A percentile compares a stretch with the other conserved stretches of the same genome.
These are phyloP conservation scores for Clonostachys rhizophaga DNA, from an alignment of 2,329 filamentous ascomycete species.

Conservation along the genomic window DNA sequence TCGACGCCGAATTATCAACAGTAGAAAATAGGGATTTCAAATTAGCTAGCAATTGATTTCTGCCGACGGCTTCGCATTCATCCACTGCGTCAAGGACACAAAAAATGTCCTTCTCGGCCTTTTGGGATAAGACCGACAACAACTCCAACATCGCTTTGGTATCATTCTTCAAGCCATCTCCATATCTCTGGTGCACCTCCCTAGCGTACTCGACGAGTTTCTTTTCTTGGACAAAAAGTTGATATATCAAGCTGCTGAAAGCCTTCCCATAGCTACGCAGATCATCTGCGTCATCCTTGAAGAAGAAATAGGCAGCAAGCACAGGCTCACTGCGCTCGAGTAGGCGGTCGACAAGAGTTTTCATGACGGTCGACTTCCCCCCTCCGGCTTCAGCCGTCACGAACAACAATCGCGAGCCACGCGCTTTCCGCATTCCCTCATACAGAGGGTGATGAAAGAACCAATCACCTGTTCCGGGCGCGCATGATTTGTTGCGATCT, in stretches of 20 bases:
- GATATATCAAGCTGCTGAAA: not conserved
- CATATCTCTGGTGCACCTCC: not conserved
- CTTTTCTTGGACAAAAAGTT: not conserved
- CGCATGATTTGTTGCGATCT: not conserved
- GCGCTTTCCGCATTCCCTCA: not conserved
- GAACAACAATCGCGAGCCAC: not conserved
- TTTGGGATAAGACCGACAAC: not conserved
- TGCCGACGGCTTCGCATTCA: not conserved
- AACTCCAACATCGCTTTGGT: not conserved
- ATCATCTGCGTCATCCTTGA: not conserved
- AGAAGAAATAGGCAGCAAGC: not conserved
- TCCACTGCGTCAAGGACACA: not conserved
- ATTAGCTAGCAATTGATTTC: not conserved
- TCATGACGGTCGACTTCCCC: constrained; percentile 1
- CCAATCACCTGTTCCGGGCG: not conserved
- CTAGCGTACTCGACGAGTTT: not conserved
- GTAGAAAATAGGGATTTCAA: not conserved
- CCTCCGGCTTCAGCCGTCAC: not conserved
- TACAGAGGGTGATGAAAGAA: not conserved
- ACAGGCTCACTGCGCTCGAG: not conserved
- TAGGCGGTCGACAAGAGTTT: not conserved
- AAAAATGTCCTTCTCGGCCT: not conserved
- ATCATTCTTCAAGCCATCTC: not conserved
- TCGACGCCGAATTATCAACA: not conserved
- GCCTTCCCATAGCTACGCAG: not conserved